Percentiles rank a stretch among this genome's conserved stretches.
phyloP scores from a whole-genome alignment of 1,139 yeast species.

The Yarrowia galli region DNA sequence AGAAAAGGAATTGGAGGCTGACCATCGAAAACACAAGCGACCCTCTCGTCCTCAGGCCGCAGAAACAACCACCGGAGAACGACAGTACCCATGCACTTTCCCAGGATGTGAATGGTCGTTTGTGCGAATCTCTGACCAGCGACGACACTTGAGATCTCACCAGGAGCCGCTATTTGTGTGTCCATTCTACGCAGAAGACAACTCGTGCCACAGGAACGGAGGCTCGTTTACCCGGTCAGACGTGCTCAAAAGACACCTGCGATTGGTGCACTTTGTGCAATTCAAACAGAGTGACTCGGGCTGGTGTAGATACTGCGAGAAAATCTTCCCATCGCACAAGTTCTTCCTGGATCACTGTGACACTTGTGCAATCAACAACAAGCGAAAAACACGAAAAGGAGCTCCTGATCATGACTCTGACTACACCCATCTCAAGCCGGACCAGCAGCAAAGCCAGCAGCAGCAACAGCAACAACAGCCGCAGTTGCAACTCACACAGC shows the following conservation, averaged over 20 bases:
- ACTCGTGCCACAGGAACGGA: conserved; percentile 74
- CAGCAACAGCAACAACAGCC: conserved; percentile 15
- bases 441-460: neutral
- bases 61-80: conserved; percentile 42
- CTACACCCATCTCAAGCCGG: neutral
- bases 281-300: conserved; percentile 61
- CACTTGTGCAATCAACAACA: conserved; percentile 58
- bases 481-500: neutral
- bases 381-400: conserved; percentile 20
- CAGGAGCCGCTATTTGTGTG: conserved; percentile 69
- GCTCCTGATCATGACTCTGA: conserved; percentile 3
- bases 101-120: conserved; percentile 72
- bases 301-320: conserved; percentile 69
- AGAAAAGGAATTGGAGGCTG: conserved; percentile 27
- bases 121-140: conserved; percentile 68
- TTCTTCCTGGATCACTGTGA: conserved; percentile 70
- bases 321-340: conserved; percentile 63
- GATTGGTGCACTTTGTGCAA: conserved; percentile 68
- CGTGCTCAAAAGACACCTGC: conserved; percentile 71
- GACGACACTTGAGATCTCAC: conserved; percentile 71
- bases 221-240: conserved; percentile 75
- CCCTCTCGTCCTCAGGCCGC: conserved; percentile 23
- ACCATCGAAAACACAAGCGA: conserved; percentile 30
- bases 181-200: conserved; percentile 71
- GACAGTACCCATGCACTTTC: conserved; percentile 61